Evolutionary conservation across 805 yeast genomes (phyloP), one percentile per base, ranked within the genome.

Genomic region (Yamadazyma tumulicola): DNA sequence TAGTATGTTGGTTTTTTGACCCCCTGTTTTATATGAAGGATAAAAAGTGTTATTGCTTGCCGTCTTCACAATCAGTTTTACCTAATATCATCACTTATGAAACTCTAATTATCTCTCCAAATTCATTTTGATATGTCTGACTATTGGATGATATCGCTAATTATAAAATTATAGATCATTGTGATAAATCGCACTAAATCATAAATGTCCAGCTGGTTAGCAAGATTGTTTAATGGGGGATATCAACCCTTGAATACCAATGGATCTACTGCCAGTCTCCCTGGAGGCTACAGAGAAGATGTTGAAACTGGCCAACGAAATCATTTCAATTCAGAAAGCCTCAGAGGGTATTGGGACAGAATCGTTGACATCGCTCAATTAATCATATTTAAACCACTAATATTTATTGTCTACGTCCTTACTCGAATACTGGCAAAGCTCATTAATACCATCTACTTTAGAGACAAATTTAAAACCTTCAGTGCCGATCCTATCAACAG

Each of bases 401-500:
- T 55, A 9, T 25, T 54, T n/a, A 17, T 51, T 5, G 15, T 60
- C 6, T 42, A 53, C 21, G 29, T 59, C 6, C 13, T 45, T 8
- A 51, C 56, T 27, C 49, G 57, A 9, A 26, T 55, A 2, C 17
- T 58, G 11, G 48, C 60, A 19, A 53, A 45, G 21, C 19, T 58
- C 9, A 25, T 55, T 16, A 48, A 49, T 32, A 29, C 50, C 10
- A 38, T 61, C 8, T 58, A 55, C 35, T 55, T 55, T 39, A 44
- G 51, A 31, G 56, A 52, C 19, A 41, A 41, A 17, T 32, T 39
- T 24, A 36, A 40, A 19, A 35, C 21, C 23, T 21, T 30, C n/a
- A 37, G 25, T 32, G 64, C 34, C 31, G 77, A 77, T 47, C 81
- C 85, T 1, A 64, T 70, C 13, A 72, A 72, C 35, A 62, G 69